These are phyloP conservation scores for Hysterium pulicare DNA, from an alignment of 2,329 filamentous ascomycete genomes.

Conservation along the genomic window DNA sequence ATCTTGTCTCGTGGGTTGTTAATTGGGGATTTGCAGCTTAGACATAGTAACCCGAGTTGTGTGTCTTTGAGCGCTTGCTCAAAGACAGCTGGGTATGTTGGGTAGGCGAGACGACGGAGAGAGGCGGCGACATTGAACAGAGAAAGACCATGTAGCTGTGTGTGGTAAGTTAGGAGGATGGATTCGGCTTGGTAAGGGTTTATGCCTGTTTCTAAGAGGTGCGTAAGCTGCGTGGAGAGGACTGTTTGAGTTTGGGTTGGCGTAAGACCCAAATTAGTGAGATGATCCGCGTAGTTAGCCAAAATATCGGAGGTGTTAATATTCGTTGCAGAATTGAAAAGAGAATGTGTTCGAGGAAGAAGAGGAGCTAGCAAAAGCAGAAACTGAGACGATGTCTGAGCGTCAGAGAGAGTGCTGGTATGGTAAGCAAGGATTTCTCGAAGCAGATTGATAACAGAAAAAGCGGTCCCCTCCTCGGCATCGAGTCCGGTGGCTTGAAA, in stretches of 20 bases:
- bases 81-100: conserved; percentile 55
- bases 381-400: conserved; percentile 47
- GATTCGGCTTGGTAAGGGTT: conserved; percentile 53
- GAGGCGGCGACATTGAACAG: conserved; percentile 53
- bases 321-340: conserved; percentile 24
- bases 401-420: conserved; percentile 39
- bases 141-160: conserved; percentile 47
- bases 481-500: conserved; percentile 34
- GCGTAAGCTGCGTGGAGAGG: conserved; percentile 38
- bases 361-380: conserved; percentile 46
- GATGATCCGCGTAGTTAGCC: conserved; percentile 38
- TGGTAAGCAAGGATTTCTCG: conserved; percentile 42
- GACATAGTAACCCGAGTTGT: conserved; percentile 53
- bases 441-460: conserved; percentile 42
- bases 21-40: conserved; percentile 55
- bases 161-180: conserved; percentile 57
- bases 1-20: conserved; percentile 51
- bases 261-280: conserved; percentile 35
- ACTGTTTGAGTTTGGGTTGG: conserved; percentile 40
- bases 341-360: conserved; percentile 40
- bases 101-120: conserved; percentile 55
- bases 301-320: conserved; percentile 32
- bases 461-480: conserved; percentile 33
- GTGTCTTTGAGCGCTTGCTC: conserved; percentile 56
- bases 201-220: conserved; percentile 43